phyloP scores from a whole-genome alignment of 306 rosid species.

The Abrus pulchellus region DNA sequence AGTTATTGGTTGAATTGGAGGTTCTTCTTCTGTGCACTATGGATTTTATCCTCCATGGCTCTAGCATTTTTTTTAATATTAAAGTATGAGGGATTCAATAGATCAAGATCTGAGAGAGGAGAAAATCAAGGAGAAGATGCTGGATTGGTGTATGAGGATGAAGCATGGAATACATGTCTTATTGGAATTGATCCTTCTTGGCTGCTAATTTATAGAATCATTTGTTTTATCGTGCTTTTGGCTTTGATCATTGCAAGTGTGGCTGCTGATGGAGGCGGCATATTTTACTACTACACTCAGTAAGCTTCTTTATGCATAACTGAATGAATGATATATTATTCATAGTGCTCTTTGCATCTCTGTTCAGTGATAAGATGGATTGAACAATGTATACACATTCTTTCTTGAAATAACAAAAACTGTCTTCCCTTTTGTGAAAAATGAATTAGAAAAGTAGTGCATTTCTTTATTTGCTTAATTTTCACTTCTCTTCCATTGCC shows the following conservation, averaged over 20 bases:
- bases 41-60: conserved; percentile 53
- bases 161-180: conserved; percentile 78
- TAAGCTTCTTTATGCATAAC: conserved; percentile 56
- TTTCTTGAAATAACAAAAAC: background rate
- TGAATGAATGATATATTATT: background rate
- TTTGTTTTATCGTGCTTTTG: conserved; percentile 71
- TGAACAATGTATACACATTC: background rate
- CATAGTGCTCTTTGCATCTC: background rate
- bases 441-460: background rate
- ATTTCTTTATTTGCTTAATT: background rate
- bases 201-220: conserved; percentile 74
- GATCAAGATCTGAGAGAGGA: conserved; percentile 45
- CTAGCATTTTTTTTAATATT: conserved; percentile 63
- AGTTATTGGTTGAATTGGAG: conserved; percentile 96
- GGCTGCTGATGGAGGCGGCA: conserved; percentile 64
- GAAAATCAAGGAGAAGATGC: conserved; percentile 53
- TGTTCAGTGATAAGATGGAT: conserved; percentile 1
- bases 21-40: conserved; percentile 75
- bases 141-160: conserved; percentile 69
- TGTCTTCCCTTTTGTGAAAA: background rate
- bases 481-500: conserved; percentile 1
- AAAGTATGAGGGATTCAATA: conserved; percentile 70
- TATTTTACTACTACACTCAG: conserved; percentile 89
- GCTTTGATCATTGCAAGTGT: conserved; percentile 64
- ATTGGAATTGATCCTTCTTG: conserved; percentile 77